Evolutionary conservation across 2,329 filamentous ascomycete genomes (phyloP).

Genomic region (Pseudogymnoascus sp.): DNA sequence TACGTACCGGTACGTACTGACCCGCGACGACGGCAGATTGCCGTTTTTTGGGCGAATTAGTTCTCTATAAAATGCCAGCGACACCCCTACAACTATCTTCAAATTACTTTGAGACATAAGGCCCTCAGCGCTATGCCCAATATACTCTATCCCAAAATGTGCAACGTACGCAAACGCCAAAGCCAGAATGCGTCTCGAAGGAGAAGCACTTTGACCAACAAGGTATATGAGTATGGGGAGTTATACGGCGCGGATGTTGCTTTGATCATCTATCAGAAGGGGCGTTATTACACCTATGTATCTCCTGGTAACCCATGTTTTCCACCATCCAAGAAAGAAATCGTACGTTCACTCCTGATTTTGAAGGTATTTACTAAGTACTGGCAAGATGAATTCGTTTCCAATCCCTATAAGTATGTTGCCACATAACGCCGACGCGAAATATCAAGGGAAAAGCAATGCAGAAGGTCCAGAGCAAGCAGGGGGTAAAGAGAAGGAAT

Average conservation of each 20-base stretch:
- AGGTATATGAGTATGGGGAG: conserved; percentile 16
- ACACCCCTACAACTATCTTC: too few species aligned
- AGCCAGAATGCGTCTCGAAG: conserved; percentile 16
- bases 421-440: background rate
- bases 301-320: conserved; percentile 7
- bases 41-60: too few species aligned
- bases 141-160: background rate
- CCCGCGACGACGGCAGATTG: too few species aligned
- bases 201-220: conserved; percentile 16
- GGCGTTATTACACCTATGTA: background rate
- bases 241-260: conserved; percentile 15
- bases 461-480: background rate
- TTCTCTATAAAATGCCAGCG: too few species aligned
- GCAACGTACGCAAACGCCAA: conserved; percentile 14
- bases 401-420: background rate
- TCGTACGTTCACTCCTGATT: background rate
- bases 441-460: background rate
- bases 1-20: too few species aligned
- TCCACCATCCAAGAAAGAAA: conserved; percentile 11
- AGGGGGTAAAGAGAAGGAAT: background rate
- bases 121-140: too few species aligned
- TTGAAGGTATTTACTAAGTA: background rate
- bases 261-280: conserved; percentile 15
- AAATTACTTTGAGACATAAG: too few species aligned
- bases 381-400: conserved; percentile 5